Percentiles rank a stretch among this genome's conserved stretches.
phyloP scores from a whole-genome alignment of 768 basidiomycete species.

The Mycena amicta region DNA sequence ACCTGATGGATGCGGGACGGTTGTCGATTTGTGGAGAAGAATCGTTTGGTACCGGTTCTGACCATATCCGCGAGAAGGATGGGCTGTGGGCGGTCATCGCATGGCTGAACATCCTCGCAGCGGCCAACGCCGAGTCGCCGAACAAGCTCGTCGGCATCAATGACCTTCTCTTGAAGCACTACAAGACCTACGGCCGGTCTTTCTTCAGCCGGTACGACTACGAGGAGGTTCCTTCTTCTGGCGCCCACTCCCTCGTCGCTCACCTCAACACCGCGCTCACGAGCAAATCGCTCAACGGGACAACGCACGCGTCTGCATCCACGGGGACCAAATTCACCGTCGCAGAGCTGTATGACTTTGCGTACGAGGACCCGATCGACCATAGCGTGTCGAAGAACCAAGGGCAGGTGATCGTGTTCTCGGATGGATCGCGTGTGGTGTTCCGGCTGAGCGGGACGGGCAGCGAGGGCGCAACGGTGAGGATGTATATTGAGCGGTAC shows the following conservation, averaged over 20 bases:
- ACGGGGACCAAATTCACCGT: constrained; percentile 77
- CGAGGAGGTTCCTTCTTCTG: constrained; percentile 93
- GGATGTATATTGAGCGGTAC: constrained; percentile 95
- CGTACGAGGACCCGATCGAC: constrained; percentile 99
- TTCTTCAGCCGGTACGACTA: constrained; percentile 99
- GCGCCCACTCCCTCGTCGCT: constrained; percentile 83
- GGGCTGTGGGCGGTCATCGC: constrained; percentile 97
- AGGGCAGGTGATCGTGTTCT: constrained; percentile 90
- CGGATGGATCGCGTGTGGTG: constrained; percentile 91
- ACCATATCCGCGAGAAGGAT: constrained; percentile 99
- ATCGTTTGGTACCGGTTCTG: constrained; percentile 99
- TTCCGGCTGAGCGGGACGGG: constrained; percentile 97
- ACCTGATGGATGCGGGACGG: constrained; percentile 97
- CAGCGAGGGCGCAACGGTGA: constrained; percentile 92
- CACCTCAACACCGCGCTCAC: constrained; percentile 74
- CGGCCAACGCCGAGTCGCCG: constrained; percentile 76
- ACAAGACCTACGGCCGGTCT: constrained; percentile 90
- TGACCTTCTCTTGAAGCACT: constrained; percentile 86
- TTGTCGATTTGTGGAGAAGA: constrained; percentile 99
- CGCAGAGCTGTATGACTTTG: constrained; percentile 79
- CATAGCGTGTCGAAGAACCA: constrained; percentile 91
- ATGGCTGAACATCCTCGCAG: constrained; percentile 96
- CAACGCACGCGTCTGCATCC: constrained; percentile 65
- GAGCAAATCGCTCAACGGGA: constrained; percentile 66
- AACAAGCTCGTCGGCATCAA: constrained; percentile 86